Evolutionary conservation across 306 rosid genomes (phyloP).

Genomic region (Crataegus laevigata): DNA sequence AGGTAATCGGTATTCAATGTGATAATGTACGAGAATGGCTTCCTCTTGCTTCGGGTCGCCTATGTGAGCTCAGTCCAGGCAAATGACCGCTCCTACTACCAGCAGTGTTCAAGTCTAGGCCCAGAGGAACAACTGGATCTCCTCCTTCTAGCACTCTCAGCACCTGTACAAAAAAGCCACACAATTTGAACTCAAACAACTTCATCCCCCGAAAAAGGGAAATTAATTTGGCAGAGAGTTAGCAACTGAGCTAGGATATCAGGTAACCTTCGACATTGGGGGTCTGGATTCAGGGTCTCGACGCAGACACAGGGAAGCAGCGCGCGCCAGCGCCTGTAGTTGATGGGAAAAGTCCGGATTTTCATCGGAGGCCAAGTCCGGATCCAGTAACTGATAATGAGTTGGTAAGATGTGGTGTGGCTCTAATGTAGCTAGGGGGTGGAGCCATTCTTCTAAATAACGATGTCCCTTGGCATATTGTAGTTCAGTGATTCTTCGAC

Average conservation of each 20-base stretch:
- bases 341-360: conserved; percentile 58
- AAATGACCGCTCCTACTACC: conserved; percentile 78
- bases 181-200: conserved; percentile 1
- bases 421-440: conserved; percentile 44
- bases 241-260: neutral
- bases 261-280: conserved; percentile 71
- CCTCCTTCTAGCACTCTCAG: conserved; percentile 93
- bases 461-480: conserved; percentile 42
- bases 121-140: conserved; percentile 47
- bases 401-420: conserved; percentile 44
- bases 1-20: conserved; percentile 42
- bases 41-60: conserved; percentile 37
- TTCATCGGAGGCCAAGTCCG: conserved; percentile 40
- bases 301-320: conserved; percentile 77
- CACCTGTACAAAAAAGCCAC: conserved; percentile 35
- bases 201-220: neutral
- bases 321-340: conserved; percentile 68
- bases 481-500: conserved; percentile 55
- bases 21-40: conserved; percentile 75
- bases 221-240: neutral
- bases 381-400: conserved; percentile 46
- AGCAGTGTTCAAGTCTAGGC: conserved; percentile 51
- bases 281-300: conserved; percentile 82
- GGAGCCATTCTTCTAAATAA: conserved; percentile 52
- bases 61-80: conserved; percentile 43